These are phyloP conservation scores for Debaryomycetaceae sp. DNA, from an alignment of 1,139 yeast species.

Conservation along the genomic window DNA sequence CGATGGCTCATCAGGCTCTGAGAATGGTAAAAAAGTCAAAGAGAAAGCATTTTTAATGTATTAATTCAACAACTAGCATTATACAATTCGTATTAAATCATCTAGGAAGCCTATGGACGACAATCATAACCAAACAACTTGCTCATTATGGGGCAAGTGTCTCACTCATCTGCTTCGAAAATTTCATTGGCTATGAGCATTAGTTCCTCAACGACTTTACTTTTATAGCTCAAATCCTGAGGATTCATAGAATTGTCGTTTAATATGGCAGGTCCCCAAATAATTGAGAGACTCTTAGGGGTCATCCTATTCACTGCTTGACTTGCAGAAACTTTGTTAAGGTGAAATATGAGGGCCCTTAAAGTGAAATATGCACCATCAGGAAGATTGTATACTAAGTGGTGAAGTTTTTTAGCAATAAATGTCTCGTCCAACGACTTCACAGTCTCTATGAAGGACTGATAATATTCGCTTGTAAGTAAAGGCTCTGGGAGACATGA, in stretches of 20 bases:
- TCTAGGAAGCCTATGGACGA: background rate
- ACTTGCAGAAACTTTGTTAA: conserved; percentile 66
- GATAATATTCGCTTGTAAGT: conserved; percentile 54
- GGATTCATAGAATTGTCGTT: conserved; percentile 61
- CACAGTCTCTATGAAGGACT: conserved; percentile 68
- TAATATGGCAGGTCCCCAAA: conserved; percentile 92
- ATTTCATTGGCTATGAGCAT: conserved; percentile 82
- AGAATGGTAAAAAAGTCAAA: background rate
- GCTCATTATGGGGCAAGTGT: background rate
- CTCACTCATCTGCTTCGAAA: conserved; percentile 65
- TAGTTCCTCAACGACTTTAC: conserved; percentile 78
- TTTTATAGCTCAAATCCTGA: conserved; percentile 78
- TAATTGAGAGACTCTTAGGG: conserved; percentile 70
- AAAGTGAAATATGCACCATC: conserved; percentile 94
- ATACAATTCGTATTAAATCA: background rate
- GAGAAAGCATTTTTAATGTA: conserved; percentile 13
- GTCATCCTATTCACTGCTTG: conserved; percentile 76
- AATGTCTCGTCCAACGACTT: conserved; percentile 48
- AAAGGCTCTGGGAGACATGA: conserved; percentile 69
- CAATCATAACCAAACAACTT: background rate
- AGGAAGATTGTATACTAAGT: conserved; percentile 81
- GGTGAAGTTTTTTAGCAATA: conserved; percentile 77
- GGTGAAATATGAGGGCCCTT: conserved; percentile 78
- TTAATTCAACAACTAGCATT: conserved; percentile 2
- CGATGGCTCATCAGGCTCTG: conserved; percentile 2